phyloP scores from a whole-genome alignment of 306 rosid genomes.

The Vachellia pachyceras region DNA sequence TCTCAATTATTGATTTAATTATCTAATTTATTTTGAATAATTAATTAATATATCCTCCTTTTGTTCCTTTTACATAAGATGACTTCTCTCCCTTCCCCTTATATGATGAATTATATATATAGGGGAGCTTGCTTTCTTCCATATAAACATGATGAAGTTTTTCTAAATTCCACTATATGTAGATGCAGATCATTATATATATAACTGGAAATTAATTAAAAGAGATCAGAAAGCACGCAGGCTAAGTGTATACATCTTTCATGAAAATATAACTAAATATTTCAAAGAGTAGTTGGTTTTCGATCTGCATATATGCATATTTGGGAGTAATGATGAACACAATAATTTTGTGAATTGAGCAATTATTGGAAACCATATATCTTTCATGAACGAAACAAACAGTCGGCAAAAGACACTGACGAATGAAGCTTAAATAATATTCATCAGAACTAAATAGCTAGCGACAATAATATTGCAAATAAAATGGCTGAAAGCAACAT shows the following conservation, averaged over 20 bases:
- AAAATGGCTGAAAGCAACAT: constrained; percentile 41
- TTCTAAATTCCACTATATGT: not conserved
- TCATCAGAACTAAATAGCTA: not conserved
- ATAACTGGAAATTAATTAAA: not conserved
- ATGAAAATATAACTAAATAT: not conserved
- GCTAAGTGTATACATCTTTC: not conserved
- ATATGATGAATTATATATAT: not conserved
- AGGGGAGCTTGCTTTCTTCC: not conserved
- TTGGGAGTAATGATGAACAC: not conserved
- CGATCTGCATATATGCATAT: not conserved
- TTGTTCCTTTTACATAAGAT: not conserved
- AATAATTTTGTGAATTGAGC: constrained; percentile 14
- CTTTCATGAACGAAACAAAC: not conserved
- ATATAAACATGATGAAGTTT: not conserved
- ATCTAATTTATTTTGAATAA: not conserved
- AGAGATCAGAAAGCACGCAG: not conserved
- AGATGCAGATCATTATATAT: not conserved
- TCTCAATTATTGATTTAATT: not conserved
- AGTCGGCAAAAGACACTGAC: not conserved
- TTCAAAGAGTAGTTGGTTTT: not conserved
- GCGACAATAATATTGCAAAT: constrained; percentile 34
- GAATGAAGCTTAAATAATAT: not conserved
- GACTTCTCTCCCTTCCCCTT: not conserved
- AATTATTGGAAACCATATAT: not conserved
- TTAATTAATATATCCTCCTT: not conserved